A percentile compares a stretch with the other conserved stretches of the same genome.
These are phyloP conservation scores for Boletus tomentosulus DNA, from an alignment of 768 basidiomycete genomes.

Conservation along the genomic window DNA sequence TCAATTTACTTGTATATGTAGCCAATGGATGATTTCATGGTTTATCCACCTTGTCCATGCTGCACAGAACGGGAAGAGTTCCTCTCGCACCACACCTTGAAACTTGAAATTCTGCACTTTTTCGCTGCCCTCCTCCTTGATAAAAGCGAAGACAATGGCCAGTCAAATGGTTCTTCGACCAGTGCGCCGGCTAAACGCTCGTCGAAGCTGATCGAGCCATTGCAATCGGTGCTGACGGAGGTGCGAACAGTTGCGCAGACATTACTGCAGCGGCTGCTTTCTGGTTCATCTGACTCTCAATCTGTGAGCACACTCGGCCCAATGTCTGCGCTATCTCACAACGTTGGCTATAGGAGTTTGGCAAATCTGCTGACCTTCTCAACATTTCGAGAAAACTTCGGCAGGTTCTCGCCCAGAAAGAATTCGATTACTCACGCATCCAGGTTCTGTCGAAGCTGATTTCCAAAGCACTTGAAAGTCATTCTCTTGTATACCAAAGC, in stretches of 20 bases:
- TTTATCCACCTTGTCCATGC: constrained; percentile 31
- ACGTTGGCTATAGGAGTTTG: constrained; percentile 27
- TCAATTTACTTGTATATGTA: constrained; percentile 30
- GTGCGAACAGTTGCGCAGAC: constrained; percentile 12
- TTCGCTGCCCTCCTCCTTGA: constrained; percentile 39
- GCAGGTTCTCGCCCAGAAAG: constrained; percentile 31
- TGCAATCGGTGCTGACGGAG: constrained; percentile 24
- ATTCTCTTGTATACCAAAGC: constrained; percentile 31
- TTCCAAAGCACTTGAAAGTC: constrained; percentile 34
- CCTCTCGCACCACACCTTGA: constrained; percentile 28
- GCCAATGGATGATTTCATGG: constrained; percentile 51
- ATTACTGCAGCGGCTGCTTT: constrained; percentile 20
- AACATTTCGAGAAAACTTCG: constrained; percentile 41
- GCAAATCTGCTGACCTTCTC: constrained; percentile 36
- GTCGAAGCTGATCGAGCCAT: constrained; percentile 11
- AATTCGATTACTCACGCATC: constrained; percentile 64
- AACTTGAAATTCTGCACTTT: constrained; percentile 42
- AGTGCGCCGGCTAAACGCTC: constrained; percentile 6
- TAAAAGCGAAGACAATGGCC: constrained; percentile 19
- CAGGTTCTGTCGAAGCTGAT: constrained; percentile 59
- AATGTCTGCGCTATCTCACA: not conserved
- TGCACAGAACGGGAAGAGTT: constrained; percentile 24
- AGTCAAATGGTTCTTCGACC: not conserved
- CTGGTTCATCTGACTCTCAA: not conserved
- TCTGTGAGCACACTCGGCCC: constrained; percentile 23